Evolutionary conservation across 1,284 basidiomycete genomes (phyloP).

Genomic region (Sanguinoderma infundibulare): DNA sequence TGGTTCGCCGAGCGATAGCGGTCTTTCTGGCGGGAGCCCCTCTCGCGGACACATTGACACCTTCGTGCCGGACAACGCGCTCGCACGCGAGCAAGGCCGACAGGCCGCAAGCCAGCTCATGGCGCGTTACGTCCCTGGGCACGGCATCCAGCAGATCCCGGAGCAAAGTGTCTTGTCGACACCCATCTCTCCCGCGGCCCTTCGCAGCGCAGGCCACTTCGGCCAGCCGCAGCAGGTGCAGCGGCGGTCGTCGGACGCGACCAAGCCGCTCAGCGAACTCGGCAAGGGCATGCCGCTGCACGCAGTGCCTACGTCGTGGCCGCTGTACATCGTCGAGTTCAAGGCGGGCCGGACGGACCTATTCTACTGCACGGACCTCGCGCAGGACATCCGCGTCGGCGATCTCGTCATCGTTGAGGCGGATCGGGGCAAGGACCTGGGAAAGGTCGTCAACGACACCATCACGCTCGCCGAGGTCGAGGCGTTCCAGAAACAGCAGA

Average conservation of each 20-base stretch:
- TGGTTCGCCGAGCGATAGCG: conserved; percentile 61
- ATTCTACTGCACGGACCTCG: conserved; percentile 82
- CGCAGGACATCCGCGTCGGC: conserved; percentile 72
- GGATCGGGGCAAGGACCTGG: conserved; percentile 92
- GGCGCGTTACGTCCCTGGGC: conserved; percentile 64
- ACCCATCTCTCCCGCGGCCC: conserved; percentile 38
- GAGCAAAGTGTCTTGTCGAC: conserved; percentile 39
- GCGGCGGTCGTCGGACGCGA: conserved; percentile 56
- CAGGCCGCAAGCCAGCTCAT: conserved; percentile 42
- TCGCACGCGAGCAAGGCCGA: conserved; percentile 16
- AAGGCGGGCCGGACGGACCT: conserved; percentile 96
- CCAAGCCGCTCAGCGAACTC: conserved; percentile 63
- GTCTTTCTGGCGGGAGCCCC: conserved; percentile 36
- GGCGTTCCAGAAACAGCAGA: conserved; percentile 82
- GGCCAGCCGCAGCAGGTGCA: conserved; percentile 41
- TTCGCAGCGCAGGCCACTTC: conserved; percentile 28
- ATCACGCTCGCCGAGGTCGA: conserved; percentile 93
- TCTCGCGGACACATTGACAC: conserved; percentile 34
- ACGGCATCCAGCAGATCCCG: conserved; percentile 65
- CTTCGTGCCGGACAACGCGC: conserved; percentile 22
- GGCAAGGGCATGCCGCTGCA: conserved; percentile 91
- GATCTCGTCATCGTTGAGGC: conserved; percentile 98
- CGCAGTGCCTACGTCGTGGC: conserved; percentile 80
- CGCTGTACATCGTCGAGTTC: conserved; percentile 97
- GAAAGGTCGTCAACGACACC: conserved; percentile 88